Percentiles rank a stretch among this genome's conserved stretches.
Conservation (phyloP, 306 rosid species). For the Phaseolus lunatus region DNA sequence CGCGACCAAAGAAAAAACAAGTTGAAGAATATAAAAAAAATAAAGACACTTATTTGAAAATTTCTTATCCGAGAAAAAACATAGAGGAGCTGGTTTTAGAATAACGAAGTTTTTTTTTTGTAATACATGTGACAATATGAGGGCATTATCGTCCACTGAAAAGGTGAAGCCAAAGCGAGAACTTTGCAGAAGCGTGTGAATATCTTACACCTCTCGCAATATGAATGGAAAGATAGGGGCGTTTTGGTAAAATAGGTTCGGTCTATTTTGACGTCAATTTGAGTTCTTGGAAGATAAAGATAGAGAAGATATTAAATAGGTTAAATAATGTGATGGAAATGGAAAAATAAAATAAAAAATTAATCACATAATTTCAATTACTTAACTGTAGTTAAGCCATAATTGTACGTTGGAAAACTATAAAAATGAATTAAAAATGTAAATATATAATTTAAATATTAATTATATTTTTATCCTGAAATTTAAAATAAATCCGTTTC, state of each 20-base stretch:
- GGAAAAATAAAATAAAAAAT: not conserved
- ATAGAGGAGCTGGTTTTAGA: slow-evolving; percentile 12
- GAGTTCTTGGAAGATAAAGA: not conserved
- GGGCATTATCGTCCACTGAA: slow-evolving; percentile 58
- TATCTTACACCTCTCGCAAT: slow-evolving; percentile 49
- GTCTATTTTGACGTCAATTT: not conserved
- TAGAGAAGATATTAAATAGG: not conserved
- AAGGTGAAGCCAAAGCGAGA: not conserved
- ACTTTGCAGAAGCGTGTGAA: slow-evolving; percentile 16
- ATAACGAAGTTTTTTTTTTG: slow-evolving; percentile 26
- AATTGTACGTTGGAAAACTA: not conserved
- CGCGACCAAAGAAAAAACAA: slow-evolving; percentile 18
- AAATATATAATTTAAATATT: no score
- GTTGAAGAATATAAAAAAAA: slow-evolving; percentile 40
- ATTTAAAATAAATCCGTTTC: no score
- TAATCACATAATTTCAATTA: not conserved
- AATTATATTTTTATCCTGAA: no score
- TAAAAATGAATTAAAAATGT: not conserved
- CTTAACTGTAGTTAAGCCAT: not conserved
- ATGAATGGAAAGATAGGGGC: slow-evolving; percentile 16
- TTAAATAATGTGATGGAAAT: not conserved
- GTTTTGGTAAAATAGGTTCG: slow-evolving; percentile 4
- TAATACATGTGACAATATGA: slow-evolving; percentile 31
- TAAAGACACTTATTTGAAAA: not conserved
- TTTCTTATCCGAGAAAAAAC: not conserved